These are phyloP conservation scores for Penicillium lividum DNA, from an alignment of 495 filamentous ascomycete genomes.

Conservation along the genomic window DNA sequence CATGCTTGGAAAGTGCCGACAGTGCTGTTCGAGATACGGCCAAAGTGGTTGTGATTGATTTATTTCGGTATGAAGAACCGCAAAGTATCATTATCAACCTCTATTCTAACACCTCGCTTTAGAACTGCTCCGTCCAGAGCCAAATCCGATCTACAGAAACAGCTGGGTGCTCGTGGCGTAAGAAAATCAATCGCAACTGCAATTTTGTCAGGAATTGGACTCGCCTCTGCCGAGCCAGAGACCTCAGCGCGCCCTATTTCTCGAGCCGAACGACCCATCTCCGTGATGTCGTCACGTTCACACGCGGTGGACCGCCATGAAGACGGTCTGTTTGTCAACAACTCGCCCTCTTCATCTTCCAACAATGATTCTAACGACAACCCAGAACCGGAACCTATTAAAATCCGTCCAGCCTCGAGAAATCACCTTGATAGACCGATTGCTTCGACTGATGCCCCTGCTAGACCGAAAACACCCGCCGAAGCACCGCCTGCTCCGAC, in stretches of 20 bases:
- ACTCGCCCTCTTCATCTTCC: neutral
- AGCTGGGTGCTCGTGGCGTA: slow-evolving; percentile 75
- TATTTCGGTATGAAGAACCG: slow-evolving; percentile 66
- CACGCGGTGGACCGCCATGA: slow-evolving; percentile 26
- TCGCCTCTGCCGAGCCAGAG: slow-evolving; percentile 36
- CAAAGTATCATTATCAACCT: neutral
- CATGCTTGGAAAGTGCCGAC: slow-evolving; percentile 86
- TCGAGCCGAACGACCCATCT: slow-evolving; percentile 24
- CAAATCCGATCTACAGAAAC: slow-evolving; percentile 83
- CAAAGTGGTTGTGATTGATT: slow-evolving; percentile 75
- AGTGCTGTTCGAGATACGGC: slow-evolving; percentile 79
- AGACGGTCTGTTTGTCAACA: slow-evolving; percentile 26
- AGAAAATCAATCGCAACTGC: slow-evolving; percentile 78
- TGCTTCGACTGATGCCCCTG: slow-evolving; percentile 20
- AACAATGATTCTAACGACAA: slow-evolving; percentile 8
- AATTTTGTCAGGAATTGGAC: slow-evolving; percentile 71
- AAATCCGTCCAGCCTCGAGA: slow-evolving; percentile 25
- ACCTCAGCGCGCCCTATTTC: slow-evolving; percentile 38
- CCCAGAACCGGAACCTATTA: slow-evolving; percentile 17
- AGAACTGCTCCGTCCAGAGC: slow-evolving; percentile 78
- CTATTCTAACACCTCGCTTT: slow-evolving; percentile 5
- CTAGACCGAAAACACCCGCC: slow-evolving; percentile 24
- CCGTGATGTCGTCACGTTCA: slow-evolving; percentile 29
- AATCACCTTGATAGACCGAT: slow-evolving; percentile 24
- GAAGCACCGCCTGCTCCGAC: slow-evolving; percentile 14